A percentile compares a stretch with the other conserved stretches of the same genome.
phyloP scores from a whole-genome alignment of 176 grass and related monocot genomes.

The Melocanna baccifera region DNA sequence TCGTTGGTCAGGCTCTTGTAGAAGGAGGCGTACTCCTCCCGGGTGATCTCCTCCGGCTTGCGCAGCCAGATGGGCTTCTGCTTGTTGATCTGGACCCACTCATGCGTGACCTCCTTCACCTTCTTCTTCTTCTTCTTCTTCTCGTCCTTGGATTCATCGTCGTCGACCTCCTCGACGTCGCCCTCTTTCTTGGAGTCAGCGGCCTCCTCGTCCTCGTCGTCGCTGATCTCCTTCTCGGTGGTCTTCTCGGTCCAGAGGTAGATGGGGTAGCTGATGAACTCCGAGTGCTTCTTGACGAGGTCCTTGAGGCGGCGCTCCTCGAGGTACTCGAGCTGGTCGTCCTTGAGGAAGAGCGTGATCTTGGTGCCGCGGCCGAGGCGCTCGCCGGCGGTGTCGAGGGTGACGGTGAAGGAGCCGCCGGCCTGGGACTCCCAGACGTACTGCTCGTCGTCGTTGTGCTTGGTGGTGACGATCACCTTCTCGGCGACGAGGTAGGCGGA shows the following conservation, averaged over 20 bases:
- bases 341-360: constrained; percentile 63
- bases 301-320: constrained; percentile 67
- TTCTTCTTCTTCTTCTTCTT: constrained; percentile 95
- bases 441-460: constrained; percentile 83
- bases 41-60: constrained; percentile 96
- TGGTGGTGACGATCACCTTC: constrained; percentile 59
- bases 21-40: constrained; percentile 96
- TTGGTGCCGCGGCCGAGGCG: constrained; percentile 57
- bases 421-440: constrained; percentile 71
- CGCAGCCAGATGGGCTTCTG: constrained; percentile 99
- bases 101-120: constrained; percentile 96
- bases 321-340: constrained; percentile 62
- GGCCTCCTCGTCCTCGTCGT: constrained; percentile 33
- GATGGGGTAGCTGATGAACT: constrained; percentile 76
- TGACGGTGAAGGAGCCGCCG: constrained; percentile 57
- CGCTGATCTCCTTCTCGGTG: constrained; percentile 61
- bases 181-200: constrained; percentile 13
- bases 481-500: constrained; percentile 64
- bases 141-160: constrained; percentile 30
- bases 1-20: constrained; percentile 97
- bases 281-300: constrained; percentile 63
- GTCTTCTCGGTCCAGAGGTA: constrained; percentile 69
- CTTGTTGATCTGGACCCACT: constrained; percentile 90
- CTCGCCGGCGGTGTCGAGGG: constrained; percentile 42
- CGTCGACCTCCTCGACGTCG: constrained; percentile 39